Evolutionary conservation across 2,329 filamentous ascomycete genomes (phyloP), one percentile per base, ranked within the genome.

Genomic region (Fusarium neocosmosporiellum): DNA sequence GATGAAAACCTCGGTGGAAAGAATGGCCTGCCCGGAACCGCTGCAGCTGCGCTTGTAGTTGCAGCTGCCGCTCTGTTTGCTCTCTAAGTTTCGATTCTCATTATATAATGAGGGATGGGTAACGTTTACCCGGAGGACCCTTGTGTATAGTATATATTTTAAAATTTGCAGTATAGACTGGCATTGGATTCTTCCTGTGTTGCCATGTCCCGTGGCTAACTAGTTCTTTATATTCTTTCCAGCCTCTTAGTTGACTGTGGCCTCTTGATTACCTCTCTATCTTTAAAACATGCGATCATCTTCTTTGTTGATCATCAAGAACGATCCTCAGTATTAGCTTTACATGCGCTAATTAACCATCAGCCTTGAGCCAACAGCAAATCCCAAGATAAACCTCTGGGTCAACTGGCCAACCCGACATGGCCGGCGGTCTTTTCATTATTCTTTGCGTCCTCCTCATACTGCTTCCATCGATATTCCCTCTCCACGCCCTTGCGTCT

Each of bases 391-490:
- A 4, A 34, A 4, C 13, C 33, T 16, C 33, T 3, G 9, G 3
- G 10, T 53, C 46, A 53, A 16, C 46, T 53, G 6, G 46, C 46
- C 18, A 53, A 6, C 11, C 46, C 46, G 8, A 53, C 13, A 53
- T 53, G 46, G 0, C 46, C 46, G 5, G 24, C 14, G 0, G 27
- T 53, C 18, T 53, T 53, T 9, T 33, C 46, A 20, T 53, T 29
- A 11, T 74, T 77, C 29, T 70, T 74, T 0, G 63, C 71, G 36
- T 78, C 76, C 29, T 74, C 65, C 16, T 77, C 77, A 22, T 79
- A 76, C 55, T 80, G 74, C 64, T 86, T 85, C 85, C 85, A 87
- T n/a, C 85, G 78, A 65, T 87, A 88, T 77, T 86, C 87, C 65
- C 82, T 83, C 77, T 87, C 85, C 5, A 87, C 75, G 2, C 87